Base-by-base conservation (phyloP, 257 asterid species). In the Gynochthodes officinalis region DNA sequence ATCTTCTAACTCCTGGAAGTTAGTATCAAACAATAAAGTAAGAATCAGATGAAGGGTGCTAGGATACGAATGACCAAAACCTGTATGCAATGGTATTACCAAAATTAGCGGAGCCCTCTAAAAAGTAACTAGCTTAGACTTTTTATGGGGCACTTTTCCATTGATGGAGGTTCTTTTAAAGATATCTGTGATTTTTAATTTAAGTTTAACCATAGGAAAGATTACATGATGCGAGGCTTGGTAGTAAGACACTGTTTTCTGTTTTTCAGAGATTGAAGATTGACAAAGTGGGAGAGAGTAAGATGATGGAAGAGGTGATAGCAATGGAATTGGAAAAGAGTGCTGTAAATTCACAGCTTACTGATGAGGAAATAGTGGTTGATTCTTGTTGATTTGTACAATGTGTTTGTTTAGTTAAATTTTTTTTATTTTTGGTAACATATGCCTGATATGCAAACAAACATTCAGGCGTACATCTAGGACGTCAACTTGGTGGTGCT, bases 211-310 rank as follows among this genome's bases (percentile, higher is more conserved):
- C 15, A 13, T 68, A 61, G 12, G n/a, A 37, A 37, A 37, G 1
- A 12, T 15, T 14, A 19, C 3, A 3, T 12, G 13, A 43, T 49
- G n/a, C 28, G n/a, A 37, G 42, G 6, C 42, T 37, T 37, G 42
- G 42, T 37, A 59, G 40, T 46, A 19, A 67, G 76, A 43, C 39
- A 23, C 14, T 39, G 44, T 33, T 19, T 50, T 71, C 7, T 5
- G 21, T 46, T 67, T 42, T 65, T 70, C 82, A 84, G 90, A 80
- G 84, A 78, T 66, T 78, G 69, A 86, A 82, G 81, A 69, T 76
- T 27, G 84, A 53, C 62, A 69, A 59, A 61, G 67, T 19, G 12
- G 87, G 76, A 61, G 73, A 65, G 7, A 75, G 63, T 35, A 75
- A 44, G 67, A 50, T 37, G 49, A 78, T 75, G 68, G 85, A 78